Base-by-base conservation (phyloP, 2,329 filamentous ascomycete genomes). In the Teratosphaeria pseudoeucalypti region DNA sequence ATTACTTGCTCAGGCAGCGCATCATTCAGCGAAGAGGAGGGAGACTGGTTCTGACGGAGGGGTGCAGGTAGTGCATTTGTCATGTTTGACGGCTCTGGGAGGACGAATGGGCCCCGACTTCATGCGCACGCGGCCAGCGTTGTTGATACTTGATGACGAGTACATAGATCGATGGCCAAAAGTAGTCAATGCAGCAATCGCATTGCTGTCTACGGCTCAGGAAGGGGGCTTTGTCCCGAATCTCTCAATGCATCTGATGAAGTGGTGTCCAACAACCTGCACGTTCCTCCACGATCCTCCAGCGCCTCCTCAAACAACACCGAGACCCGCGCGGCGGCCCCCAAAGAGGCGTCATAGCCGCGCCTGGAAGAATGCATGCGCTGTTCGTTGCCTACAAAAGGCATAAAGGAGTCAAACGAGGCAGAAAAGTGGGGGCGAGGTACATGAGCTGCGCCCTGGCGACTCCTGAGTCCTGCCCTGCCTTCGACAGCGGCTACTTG, bases 1-100 rank as follows among this genome's bases (percentile, higher is more conserved):
- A 64, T 10, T 80, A 76, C 69, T 65, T 79, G 34, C 34, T 73
- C 10, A 58, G 66, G 0, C 72, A 78, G 61, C 72, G 72, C 0
- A 63, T 79, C 34, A 67, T 78, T 26, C 23, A 39, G 29, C 32
- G 34, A 37, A 32, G n/a, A 5, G 53, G 34, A 16, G 53, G 23
- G 27, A 32, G 34, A 29, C 34, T 32, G 23, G 53, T 32, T 9
- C 19, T 54, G 53, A 19, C 26, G 6, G 19, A 54, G 27, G 19
- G 32, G 6, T 4, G 26, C 12, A 16, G 34, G 9, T 23, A 49
- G 7, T 49, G 43, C 19, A 23, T 10, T n/a, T 6, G 23, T 23
- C n/a, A 49, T 10, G 43, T 19, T 19, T 49, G n/a, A 49, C 6
- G 6, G 6, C 1, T 16, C 3, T 39, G 6, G 37, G 11, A 39